phyloP scores from a whole-genome alignment of 768 basidiomycete genomes.

The Postia placenta region DNA sequence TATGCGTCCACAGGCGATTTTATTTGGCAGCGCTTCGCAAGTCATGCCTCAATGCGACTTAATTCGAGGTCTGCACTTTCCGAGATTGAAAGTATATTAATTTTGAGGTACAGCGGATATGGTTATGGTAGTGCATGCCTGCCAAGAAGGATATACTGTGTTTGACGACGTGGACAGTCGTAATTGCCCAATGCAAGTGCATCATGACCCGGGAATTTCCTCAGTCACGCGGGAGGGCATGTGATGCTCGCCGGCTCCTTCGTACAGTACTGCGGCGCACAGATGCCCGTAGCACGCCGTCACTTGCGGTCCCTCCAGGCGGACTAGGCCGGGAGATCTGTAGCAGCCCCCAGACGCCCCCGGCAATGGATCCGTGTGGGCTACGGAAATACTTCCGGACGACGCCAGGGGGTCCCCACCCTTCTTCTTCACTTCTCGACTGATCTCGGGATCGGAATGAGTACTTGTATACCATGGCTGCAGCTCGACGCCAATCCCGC shows the following conservation, averaged over 20 bases:
- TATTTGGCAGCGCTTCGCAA: no score
- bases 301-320: neutral
- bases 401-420: slow-evolving; percentile 10
- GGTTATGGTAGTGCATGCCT: no score
- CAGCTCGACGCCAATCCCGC: slow-evolving; percentile 31
- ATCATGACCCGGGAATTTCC: no score
- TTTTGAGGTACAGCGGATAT: no score
- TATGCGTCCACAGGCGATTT: no score
- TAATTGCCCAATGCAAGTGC: no score
- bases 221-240: slow-evolving; percentile 4
- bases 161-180: no score
- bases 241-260: slow-evolving; percentile 5
- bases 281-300: neutral
- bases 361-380: slow-evolving; percentile 14
- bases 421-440: slow-evolving; percentile 16
- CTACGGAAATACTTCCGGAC: slow-evolving; percentile 14
- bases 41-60: no score
- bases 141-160: no score
- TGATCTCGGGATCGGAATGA: slow-evolving; percentile 8
- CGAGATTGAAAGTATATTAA: no score
- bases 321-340: slow-evolving; percentile 3
- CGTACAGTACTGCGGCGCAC: slow-evolving; percentile 1
- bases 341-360: slow-evolving; percentile 8
- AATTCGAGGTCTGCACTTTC: no score
- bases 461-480: slow-evolving; percentile 13